phyloP scores from a whole-genome alignment of 2,329 filamentous ascomycete genomes.

The Xylogone sp. region DNA sequence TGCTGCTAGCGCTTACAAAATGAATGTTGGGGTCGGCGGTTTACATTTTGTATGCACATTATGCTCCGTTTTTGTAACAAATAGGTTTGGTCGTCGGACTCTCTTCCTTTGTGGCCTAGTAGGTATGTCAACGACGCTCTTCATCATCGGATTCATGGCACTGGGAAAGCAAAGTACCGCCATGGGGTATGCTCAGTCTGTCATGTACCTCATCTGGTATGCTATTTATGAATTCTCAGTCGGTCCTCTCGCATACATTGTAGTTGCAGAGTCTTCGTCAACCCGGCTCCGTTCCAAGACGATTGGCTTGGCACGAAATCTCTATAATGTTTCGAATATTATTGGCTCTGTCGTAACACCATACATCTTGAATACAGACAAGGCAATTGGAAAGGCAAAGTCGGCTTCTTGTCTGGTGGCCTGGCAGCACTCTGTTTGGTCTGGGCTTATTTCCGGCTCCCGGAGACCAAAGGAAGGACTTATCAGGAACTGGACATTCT shows the following conservation, averaged over 20 bases:
- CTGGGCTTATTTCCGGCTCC: constrained; percentile 23
- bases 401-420: constrained; percentile 3
- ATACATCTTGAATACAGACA: constrained; percentile 1
- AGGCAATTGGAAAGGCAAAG: constrained; percentile 5
- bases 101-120: constrained; percentile 3
- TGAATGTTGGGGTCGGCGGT: constrained; percentile 42
- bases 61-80: constrained; percentile 11
- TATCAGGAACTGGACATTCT: constrained; percentile 10
- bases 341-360: constrained; percentile 75
- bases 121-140: constrained; percentile 2
- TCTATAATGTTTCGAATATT: constrained; percentile 68
- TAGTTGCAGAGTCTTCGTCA: constrained; percentile 66
- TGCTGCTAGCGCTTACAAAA: constrained; percentile 44
- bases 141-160: constrained; percentile 4
- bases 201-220: constrained; percentile 76
- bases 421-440: constrained; percentile 2
- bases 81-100: constrained; percentile 2
- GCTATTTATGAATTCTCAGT: constrained; percentile 80
- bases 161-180: not conserved
- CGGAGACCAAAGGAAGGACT: constrained; percentile 23
- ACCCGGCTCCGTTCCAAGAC: constrained; percentile 83
- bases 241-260: constrained; percentile 72
- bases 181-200: constrained; percentile 34
- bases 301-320: constrained; percentile 73
- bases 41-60: constrained; percentile 47